These are phyloP conservation scores for Aspergillus glaucus DNA, from an alignment of 2,329 filamentous ascomycete genomes.

Conservation along the genomic window DNA sequence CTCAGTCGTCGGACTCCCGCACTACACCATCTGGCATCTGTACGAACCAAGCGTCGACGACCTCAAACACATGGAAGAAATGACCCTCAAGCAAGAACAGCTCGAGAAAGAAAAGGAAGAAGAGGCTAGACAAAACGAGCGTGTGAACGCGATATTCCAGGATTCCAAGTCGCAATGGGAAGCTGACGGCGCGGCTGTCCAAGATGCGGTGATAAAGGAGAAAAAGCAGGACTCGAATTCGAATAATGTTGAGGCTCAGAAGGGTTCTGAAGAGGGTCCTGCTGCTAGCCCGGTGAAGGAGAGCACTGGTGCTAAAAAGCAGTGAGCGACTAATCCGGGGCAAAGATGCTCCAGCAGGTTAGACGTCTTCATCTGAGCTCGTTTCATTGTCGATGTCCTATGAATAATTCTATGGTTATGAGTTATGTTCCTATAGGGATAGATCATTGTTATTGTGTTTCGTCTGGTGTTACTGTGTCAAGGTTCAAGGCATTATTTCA, in stretches of 20 bases:
- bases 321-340: background rate
- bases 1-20: constrained; percentile 88
- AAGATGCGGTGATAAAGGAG: constrained; percentile 58
- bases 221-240: constrained; percentile 31
- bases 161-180: constrained; percentile 77
- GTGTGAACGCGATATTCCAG: constrained; percentile 74
- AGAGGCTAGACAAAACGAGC: constrained; percentile 65
- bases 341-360: background rate
- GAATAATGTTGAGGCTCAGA: constrained; percentile 7
- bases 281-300: constrained; percentile 11
- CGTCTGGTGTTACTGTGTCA: no score
- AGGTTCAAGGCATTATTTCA: no score
- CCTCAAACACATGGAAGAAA: constrained; percentile 96
- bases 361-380: background rate
- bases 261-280: constrained; percentile 17
- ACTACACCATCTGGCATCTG: constrained; percentile 99
- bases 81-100: constrained; percentile 78
- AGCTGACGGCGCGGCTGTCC: constrained; percentile 76
- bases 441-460: no score
- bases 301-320: constrained; percentile 4
- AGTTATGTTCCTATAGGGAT: background rate
- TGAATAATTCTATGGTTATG: background rate
- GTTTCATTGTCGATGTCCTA: background rate
- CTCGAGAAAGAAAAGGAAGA: constrained; percentile 75
- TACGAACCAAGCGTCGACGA: constrained; percentile 99